Evolutionary conservation across 2,329 filamentous ascomycete genomes (phyloP).

Genomic region (Tricladium varicosporioides): DNA sequence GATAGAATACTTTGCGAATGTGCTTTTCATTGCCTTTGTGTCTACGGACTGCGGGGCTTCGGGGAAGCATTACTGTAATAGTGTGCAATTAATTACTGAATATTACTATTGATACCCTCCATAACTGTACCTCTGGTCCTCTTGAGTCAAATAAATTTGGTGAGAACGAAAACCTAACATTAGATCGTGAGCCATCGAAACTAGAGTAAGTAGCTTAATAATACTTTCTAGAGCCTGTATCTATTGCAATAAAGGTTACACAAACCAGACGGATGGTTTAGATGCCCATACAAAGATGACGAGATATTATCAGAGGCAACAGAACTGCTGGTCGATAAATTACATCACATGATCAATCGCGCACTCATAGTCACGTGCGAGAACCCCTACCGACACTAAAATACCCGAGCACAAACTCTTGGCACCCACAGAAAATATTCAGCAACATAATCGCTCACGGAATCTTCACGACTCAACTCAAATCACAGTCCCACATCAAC

Average conservation of each 20-base stretch:
- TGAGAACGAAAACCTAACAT: too few relatives aligned
- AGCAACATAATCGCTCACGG: conserved; percentile 2
- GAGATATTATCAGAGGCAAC: too few relatives aligned
- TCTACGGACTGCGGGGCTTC: conserved; percentile 24
- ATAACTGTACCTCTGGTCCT: conserved; percentile 1
- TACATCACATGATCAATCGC: not conserved
- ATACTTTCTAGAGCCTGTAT: too few relatives aligned
- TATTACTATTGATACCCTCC: conserved; percentile 13
- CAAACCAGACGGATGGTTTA: too few relatives aligned
- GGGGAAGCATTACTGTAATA: conserved; percentile 1
- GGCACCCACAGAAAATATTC: conserved; percentile 19
- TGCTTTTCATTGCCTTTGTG: conserved; percentile 17
- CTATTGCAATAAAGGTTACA: too few relatives aligned
- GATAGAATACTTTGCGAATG: not conserved
- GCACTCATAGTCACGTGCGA: too few relatives aligned
- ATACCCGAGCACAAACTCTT: conserved; percentile 22
- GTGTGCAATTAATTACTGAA: conserved; percentile 12
- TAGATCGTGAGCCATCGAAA: too few relatives aligned
- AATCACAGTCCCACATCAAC: conserved; percentile 24
- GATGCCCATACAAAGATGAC: too few relatives aligned
- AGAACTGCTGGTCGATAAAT: too few relatives aligned
- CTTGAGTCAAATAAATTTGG: too few relatives aligned
- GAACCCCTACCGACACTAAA: not conserved
- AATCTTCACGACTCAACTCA: conserved; percentile 1
- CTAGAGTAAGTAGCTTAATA: too few relatives aligned